phyloP scores from a whole-genome alignment of 495 filamentous ascomycete genomes.

The Neurospora tetraspora region DNA sequence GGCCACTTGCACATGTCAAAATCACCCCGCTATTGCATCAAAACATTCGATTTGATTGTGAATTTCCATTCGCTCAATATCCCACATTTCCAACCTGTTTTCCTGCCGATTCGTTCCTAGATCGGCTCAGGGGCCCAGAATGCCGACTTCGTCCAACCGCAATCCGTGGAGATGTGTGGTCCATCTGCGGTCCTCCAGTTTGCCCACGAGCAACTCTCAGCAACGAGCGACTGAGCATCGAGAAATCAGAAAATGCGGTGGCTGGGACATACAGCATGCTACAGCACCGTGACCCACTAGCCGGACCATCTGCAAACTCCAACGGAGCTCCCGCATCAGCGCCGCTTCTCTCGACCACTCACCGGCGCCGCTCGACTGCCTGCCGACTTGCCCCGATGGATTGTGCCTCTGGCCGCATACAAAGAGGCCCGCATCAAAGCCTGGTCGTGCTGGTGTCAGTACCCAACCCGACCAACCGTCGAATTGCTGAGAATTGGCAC shows the following conservation, averaged over 20 bases:
- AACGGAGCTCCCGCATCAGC: constrained; percentile 17
- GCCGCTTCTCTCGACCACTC: constrained; percentile 16
- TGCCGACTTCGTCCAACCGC: neutral
- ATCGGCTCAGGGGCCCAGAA: neutral
- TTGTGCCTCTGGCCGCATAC: constrained; percentile 29
- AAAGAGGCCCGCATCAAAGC: constrained; percentile 22
- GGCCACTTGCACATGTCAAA: neutral
- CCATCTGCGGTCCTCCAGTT: neutral
- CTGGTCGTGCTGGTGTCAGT: constrained; percentile 8
- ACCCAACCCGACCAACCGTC: constrained; percentile 16
- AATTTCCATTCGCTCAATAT: neutral
- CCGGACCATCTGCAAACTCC: constrained; percentile 4
- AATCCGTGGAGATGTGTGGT: neutral
- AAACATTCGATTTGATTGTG: neutral
- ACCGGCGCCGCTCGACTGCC: constrained; percentile 6
- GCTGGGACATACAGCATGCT: constrained; percentile 13
- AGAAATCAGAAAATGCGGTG: constrained; percentile 19
- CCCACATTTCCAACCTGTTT: neutral
- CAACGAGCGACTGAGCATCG: neutral
- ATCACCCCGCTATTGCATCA: neutral
- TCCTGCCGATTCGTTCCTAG: neutral
- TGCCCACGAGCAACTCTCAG: neutral
- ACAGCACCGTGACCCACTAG: constrained; percentile 14
- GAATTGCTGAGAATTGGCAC: constrained; percentile 10
- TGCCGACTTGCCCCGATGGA: constrained; percentile 11